These are phyloP conservation scores for Berberis vulgaris DNA, from an alignment of 164 flowering plant genomes.

Conservation along the genomic window DNA sequence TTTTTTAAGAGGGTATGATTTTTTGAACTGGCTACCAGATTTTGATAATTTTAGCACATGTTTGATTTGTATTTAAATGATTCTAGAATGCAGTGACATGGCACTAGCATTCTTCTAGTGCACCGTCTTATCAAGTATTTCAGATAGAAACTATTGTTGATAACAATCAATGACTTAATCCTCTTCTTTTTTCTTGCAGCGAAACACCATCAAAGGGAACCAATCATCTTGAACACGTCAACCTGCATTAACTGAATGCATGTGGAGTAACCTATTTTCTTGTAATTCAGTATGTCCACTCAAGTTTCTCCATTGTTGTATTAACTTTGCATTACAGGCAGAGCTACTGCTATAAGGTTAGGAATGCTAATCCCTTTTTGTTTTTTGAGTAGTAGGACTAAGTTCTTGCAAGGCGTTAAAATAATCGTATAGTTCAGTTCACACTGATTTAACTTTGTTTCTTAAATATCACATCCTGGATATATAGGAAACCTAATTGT, in stretches of 20 bases:
- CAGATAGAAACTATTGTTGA: constrained; percentile 13
- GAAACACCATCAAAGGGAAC: constrained; percentile 9
- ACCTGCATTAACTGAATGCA: not conserved
- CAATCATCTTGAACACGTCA: constrained; percentile 1
- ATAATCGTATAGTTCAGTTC: not conserved
- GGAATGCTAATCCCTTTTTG: constrained; percentile 16
- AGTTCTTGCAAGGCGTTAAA: constrained; percentile 5
- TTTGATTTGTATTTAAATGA: not conserved
- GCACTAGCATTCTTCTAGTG: not conserved
- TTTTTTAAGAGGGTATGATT: constrained; percentile 54
- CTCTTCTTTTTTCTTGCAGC: constrained; percentile 1
- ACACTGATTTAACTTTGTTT: too few species aligned
- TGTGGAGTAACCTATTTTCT: constrained; percentile 1
- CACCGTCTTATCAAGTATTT: constrained; percentile 1
- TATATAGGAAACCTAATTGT: too few species aligned
- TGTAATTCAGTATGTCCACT: not conserved
- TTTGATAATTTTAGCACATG: constrained; percentile 4
- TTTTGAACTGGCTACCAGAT: constrained; percentile 11
- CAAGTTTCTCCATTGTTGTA: constrained; percentile 11
- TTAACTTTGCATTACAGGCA: constrained; percentile 7
- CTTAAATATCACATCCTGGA: too few species aligned
- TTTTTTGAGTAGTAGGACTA: constrained; percentile 11
- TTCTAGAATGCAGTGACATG: constrained; percentile 1
- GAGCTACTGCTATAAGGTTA: constrained; percentile 12
- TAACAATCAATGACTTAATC: constrained; percentile 8